Base-by-base conservation (phyloP, 768 basidiomycete species). In the Agrocybe chaxingu region DNA sequence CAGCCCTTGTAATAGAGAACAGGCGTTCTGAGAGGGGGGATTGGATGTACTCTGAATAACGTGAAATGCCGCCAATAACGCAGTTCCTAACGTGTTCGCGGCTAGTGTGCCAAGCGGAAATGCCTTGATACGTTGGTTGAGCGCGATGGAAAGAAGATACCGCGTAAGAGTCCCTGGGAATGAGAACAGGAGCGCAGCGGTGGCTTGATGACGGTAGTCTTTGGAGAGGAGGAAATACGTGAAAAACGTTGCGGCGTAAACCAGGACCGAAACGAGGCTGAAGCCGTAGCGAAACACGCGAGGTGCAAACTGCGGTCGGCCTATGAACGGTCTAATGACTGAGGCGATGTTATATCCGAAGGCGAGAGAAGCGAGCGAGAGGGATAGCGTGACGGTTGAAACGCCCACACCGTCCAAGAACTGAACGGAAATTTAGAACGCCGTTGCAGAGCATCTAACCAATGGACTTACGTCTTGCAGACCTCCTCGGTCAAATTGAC, bases 101-200 rank as follows among this genome's bases (percentile, higher is more conserved):
- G 73, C 60, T 55, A 93, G 81, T 2, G 95, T 93, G 13, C 94
- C 92, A 39, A 89, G 62, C 0, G 93, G 89, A 51, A 96, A 76
- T 8, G 75, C 63, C 45, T 78, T 74, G 50, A 79, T 57, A 50
- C 78, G 73, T 11, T 77, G 69, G 66, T 98, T 99, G 53, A 98
- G 76, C 42, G 67, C 59, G 47, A 82, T 70, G 31, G 92, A 85
- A 24, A 98, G 75, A 11, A 84, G 52, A 64, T 92, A 98, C 51
- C 97, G 87, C 7, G 87, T 80, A 50, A 97, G 75, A 3, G 92
- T 81, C 18, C 96, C 97, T 11, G 94, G 92, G 58, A 87, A 96
- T 11, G 87, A 82, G 66, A 98, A 92, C 11, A 98, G 69, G 30
- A 98, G 77, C 10, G 96, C 87, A 47, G 96, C 87, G 24, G 90